phyloP scores from a whole-genome alignment of 139 green algal genomes.

The Astrephomene gubernaculifera region DNA sequence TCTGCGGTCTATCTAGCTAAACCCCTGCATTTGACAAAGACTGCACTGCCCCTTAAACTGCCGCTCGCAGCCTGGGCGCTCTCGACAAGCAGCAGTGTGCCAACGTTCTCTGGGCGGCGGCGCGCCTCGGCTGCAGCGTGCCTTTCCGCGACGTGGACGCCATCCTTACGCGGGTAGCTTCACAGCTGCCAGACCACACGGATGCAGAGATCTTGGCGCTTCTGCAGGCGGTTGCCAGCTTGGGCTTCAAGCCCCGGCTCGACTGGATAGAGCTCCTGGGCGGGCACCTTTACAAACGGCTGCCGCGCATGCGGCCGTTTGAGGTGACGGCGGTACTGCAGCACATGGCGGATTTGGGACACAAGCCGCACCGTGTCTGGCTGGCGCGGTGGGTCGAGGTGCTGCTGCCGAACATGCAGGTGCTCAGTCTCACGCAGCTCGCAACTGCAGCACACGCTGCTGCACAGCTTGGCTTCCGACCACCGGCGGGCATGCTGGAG shows the following conservation, averaged over 20 bases:
- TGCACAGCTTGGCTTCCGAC: slow-evolving; percentile 6
- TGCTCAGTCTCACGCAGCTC: not conserved
- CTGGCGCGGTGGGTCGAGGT: slow-evolving; percentile 46
- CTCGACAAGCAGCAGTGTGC: slow-evolving; percentile 20
- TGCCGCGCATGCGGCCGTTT: slow-evolving; percentile 3
- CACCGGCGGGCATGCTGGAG: not conserved
- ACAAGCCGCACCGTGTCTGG: slow-evolving; percentile 54
- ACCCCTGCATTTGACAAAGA: too few relatives aligned
- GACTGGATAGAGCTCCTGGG: slow-evolving; percentile 22
- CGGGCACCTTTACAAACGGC: slow-evolving; percentile 7
- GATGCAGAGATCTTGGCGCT: slow-evolving; percentile 7
- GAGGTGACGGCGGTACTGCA: not conserved
- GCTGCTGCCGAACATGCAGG: not conserved
- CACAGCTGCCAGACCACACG: slow-evolving; percentile 1
- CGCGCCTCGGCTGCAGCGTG: not conserved
- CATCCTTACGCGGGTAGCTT: not conserved
- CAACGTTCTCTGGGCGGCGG: slow-evolving; percentile 40
- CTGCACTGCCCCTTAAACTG: too few relatives aligned
- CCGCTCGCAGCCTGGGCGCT: not conserved
- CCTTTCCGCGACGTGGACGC: not conserved
- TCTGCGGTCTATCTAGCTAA: too few relatives aligned
- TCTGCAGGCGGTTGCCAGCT: not conserved
- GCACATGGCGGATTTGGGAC: slow-evolving; percentile 41
- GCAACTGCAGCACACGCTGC: not conserved
- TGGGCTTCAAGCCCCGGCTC: not conserved